A percentile compares a stretch with the other conserved stretches of the same genome.
These are phyloP conservation scores for Stephania yunnanensis DNA, from an alignment of 164 flowering plant species.

Conservation along the genomic window DNA sequence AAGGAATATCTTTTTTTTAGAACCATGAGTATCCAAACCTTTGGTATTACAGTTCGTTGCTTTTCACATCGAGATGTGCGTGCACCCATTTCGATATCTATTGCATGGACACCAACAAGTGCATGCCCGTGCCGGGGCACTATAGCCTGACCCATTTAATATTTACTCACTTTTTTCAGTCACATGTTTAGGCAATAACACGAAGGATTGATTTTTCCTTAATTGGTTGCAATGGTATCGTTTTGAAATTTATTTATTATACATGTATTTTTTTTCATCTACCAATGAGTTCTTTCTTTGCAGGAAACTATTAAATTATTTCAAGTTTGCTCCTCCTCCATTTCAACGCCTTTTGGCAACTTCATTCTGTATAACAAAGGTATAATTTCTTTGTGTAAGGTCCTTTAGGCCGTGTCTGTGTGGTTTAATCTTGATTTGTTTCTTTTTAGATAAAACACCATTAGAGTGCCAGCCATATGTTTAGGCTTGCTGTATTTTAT, in stretches of 20 bases:
- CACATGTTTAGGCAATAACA: not conserved
- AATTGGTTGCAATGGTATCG: not conserved
- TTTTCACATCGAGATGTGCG: no score
- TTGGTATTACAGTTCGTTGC: no score
- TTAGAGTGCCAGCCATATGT: not conserved
- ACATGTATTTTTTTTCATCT: not conserved
- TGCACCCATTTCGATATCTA: no score
- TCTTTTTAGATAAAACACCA: not conserved
- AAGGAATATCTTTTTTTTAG: no score
- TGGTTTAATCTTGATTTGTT: not conserved
- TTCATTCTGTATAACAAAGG: slow-evolving; percentile 22
- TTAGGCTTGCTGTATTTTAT: not conserved
- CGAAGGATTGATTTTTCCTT: not conserved
- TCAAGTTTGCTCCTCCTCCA: slow-evolving; percentile 70
- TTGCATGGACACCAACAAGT: no score
- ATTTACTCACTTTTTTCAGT: not conserved
- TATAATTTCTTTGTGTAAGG: slow-evolving; percentile 2
- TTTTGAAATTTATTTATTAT: not conserved
- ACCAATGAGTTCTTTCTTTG: slow-evolving; percentile 3
- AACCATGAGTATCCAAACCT: no score
- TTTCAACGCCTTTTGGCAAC: slow-evolving; percentile 44
- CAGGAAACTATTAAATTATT: slow-evolving; percentile 62
- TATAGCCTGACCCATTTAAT: not conserved
- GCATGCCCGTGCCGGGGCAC: no score
- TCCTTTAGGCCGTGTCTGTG: not conserved